Conservation (phyloP, 495 filamentous ascomycete genomes). For the Penicillium turbatum region DNA sequence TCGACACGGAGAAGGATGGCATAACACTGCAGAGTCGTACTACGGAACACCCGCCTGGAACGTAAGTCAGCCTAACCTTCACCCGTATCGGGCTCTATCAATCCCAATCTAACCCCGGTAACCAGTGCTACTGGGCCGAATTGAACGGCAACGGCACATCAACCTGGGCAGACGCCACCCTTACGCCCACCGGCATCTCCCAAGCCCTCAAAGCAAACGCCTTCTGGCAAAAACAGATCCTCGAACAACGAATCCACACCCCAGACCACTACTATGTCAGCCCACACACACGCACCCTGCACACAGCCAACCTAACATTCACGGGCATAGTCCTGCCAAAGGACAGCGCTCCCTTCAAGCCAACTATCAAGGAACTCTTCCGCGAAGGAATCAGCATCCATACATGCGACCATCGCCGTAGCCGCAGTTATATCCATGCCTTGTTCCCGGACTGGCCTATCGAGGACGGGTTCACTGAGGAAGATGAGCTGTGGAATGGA, state of each 20-base stretch:
- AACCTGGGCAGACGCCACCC: conserved; percentile 65
- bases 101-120: background rate
- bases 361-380: conserved; percentile 64
- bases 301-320: conserved; percentile 62
- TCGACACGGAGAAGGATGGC: conserved; percentile 68
- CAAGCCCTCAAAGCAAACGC: conserved; percentile 60
- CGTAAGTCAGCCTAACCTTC: conserved; percentile 33
- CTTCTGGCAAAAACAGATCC: conserved; percentile 59
- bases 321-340: conserved; percentile 47
- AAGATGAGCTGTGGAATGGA: conserved; percentile 58
- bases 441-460: conserved; percentile 57
- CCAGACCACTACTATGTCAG: conserved; percentile 65
- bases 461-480: conserved; percentile 58
- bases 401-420: conserved; percentile 71
- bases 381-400: conserved; percentile 70
- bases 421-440: conserved; percentile 50
- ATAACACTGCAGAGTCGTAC: conserved; percentile 59
- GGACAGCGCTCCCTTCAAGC: conserved; percentile 46
- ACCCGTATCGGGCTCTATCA: background rate
- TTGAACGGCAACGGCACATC: conserved; percentile 61
- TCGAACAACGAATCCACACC: conserved; percentile 52
- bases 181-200: conserved; percentile 54
- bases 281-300: conserved; percentile 63
- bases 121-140: conserved; percentile 67
- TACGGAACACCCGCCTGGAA: conserved; percentile 69